Evolutionary conservation across 768 basidiomycete species (phyloP).

Genomic region (Amanita phalloides): DNA sequence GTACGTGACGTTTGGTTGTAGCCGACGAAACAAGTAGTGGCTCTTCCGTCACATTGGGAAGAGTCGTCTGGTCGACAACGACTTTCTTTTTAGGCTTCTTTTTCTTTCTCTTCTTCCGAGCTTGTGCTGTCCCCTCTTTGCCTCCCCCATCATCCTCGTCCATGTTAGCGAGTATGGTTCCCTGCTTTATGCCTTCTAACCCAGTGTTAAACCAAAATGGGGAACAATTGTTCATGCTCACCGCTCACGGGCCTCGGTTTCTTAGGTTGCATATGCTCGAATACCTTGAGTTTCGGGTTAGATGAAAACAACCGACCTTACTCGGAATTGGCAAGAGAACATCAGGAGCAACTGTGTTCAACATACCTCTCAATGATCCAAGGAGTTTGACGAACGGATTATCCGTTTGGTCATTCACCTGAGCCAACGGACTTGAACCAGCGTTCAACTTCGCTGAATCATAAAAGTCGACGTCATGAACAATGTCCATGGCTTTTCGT

Average conservation of each 20-base stretch:
- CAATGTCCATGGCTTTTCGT: conserved; percentile 66
- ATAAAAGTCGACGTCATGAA: conserved; percentile 48
- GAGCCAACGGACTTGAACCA: conserved; percentile 32
- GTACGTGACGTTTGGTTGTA: conserved; percentile 5
- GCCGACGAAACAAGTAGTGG: conserved; percentile 7
- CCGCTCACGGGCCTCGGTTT: conserved; percentile 1
- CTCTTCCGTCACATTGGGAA: conserved; percentile 11
- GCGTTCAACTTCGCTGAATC: conserved; percentile 27
- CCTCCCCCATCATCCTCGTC: conserved; percentile 62
- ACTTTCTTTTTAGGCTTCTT: conserved; percentile 66
- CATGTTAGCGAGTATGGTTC: conserved; percentile 30
- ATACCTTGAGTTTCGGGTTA: conserved; percentile 27
- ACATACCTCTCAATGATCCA: conserved; percentile 58
- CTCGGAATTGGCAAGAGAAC: background rate
- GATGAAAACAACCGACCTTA: conserved; percentile 56
- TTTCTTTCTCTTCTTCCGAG: conserved; percentile 48
- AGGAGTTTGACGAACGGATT: conserved; percentile 76
- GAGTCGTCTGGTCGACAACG: conserved; percentile 13
- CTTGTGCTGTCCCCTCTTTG: conserved; percentile 30
- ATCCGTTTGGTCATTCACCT: conserved; percentile 40
- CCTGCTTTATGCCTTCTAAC: background rate
- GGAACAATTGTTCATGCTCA: background rate
- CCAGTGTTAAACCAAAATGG: background rate
- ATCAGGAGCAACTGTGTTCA: conserved; percentile 3
- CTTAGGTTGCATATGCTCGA: conserved; percentile 17